Base-by-base conservation (phyloP, 129 eudicot genomes). In the Escallonia herrerae region DNA sequence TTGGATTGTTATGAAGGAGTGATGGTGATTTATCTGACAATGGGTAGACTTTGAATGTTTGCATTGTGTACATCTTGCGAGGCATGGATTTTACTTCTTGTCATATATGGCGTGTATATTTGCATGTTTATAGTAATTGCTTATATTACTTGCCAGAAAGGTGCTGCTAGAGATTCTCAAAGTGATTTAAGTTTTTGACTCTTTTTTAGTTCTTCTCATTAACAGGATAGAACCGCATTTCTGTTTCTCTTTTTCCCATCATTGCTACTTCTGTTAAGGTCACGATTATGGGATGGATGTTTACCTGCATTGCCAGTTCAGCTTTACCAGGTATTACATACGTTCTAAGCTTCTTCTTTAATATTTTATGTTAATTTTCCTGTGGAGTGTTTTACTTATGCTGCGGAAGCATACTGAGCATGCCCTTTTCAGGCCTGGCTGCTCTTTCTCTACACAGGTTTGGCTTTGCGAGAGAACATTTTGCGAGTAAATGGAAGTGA, bases 271-370 rank as follows among this genome's bases (percentile, higher is more conserved):
- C 42, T 83, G 37, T 68, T 87, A 56, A 76, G 91, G 82, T 74
- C 86, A 22, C 81, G 74, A 48, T 64, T 83, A 4, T 91, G 96
- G 97, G 75, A 67, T 74, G 97, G 97, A 79, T 91, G 97, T 76
- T 78, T 91, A 67, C 96, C 97, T 12, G 96, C 97, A 63, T 79
- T 87, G 69, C 96, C 97, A 37, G 89, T 91, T 62, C 97, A 91
- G 56, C 85, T 91, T 50, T 91, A 91, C 80, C 96, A 91, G 96
- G 97, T 91, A 63, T 44, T 56, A 40, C 59, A 5, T 40, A 38
- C 15, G 6, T 53, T 41, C 11, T 5, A n/a, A 45, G 42, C 40
- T 15, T 46, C 40, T 15, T 46, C 6, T 65, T 37, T 43, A n/a
- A 40, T 22, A 6, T 33, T 38, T 15, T 63, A 14, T 47, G 10